Base-by-base conservation (phyloP, 495 filamentous ascomycete genomes). In the Neurospora sp. region DNA sequence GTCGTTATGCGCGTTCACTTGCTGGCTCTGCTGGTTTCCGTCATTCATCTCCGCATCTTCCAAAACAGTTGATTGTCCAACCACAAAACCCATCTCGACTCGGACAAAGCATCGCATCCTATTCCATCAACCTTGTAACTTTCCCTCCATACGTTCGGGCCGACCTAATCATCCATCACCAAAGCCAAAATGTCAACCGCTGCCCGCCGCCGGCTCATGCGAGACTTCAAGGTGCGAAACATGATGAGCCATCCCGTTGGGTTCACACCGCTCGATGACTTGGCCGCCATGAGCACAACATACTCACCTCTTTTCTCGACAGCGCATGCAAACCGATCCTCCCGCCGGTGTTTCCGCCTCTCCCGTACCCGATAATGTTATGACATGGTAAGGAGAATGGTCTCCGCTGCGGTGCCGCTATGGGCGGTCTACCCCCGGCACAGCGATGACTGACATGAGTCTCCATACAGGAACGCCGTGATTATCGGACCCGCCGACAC, bases 271-370 rank as follows among this genome's bases (percentile, higher is more conserved):
- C 66, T 44, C 69, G 69, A 27, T 72, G 38, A 12, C 41, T 31
- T 22, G 39, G 14, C 27, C 46, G 3, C 22, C 22, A 12, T 48
- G 46, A 14, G n/a, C 69, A 12, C 37, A 40, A 18, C 40, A 73
- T 74, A 70, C 74, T 79, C 35, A 79, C 70, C 31, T 71, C 78
- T 46, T 75, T 71, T 40, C 3, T 71, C 48, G 27, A 73, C 79
- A 98, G 96, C 94, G 96, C 81, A 99, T 99, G 96, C 96, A 99
- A 86, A 98, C 95, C 73, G 96, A 99, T 80, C 96, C 96, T 78
- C 96, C 96, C 9, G 96, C 95, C 74, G 96, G 96, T 73, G 96
- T 99, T 59, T 98, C 95, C 72, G 96, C 96, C 42, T 98, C 96
- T 42, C 96, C 96, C 1, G 92, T 99, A 27, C 93, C 95, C 59